phyloP scores from a whole-genome alignment of 2,329 filamentous ascomycete species.

The Gaeumannomyces sp. region DNA sequence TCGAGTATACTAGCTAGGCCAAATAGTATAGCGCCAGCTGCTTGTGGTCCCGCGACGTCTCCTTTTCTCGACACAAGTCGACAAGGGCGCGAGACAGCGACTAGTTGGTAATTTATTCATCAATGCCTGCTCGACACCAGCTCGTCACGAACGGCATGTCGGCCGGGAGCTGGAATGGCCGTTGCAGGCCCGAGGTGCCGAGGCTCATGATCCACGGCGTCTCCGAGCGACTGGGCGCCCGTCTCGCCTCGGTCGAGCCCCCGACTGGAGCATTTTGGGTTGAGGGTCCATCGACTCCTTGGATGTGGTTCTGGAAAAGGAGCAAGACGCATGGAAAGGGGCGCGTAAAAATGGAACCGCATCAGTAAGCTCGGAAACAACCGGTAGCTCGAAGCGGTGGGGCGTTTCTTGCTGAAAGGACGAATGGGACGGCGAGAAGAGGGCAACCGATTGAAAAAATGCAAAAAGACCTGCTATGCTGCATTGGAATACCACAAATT shows the following conservation, averaged over 20 bases:
- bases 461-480: no score
- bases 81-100: not conserved
- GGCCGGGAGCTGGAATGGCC: not conserved
- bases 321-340: not conserved
- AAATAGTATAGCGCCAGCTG: not conserved
- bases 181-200: not conserved
- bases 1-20: not conserved
- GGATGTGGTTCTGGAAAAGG: not conserved
- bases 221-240: no score
- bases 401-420: no score
- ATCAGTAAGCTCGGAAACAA: not conserved
- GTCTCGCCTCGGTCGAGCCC: not conserved
- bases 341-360: not conserved
- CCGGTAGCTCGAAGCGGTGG: not conserved
- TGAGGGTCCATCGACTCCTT: not conserved
- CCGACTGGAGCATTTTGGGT: not conserved
- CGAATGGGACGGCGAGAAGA: no score
- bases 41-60: not conserved
- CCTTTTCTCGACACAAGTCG: not conserved
- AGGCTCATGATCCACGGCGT: not conserved
- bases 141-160: no score
- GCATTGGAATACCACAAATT: not conserved
- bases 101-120: not conserved
- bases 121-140: not conserved
- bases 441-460: no score